Evolutionary conservation across 371 early-diverging fungal genomes (phyloP), one percentile per base, ranked within the genome.

Genomic region (Actinomortierella ambigua): DNA sequence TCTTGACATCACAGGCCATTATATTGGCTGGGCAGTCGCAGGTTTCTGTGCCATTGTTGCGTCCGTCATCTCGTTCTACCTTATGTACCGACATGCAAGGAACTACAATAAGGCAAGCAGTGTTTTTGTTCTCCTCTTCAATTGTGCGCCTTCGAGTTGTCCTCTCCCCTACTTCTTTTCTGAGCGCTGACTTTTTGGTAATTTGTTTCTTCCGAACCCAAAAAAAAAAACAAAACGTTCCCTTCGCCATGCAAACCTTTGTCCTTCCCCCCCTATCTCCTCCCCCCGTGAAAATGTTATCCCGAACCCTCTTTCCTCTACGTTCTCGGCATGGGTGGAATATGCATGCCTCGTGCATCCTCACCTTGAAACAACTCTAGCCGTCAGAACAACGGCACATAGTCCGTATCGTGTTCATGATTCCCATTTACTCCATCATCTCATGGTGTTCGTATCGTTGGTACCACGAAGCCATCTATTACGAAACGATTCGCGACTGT

Each of bases 341-440:
- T 11, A 8, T 5, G 8, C 47, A 15, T 44, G 20, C 13, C 3
- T 18, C 23, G 15, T 15, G 4, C 46, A n/a, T 15, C 15, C 41
- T 49, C 24, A 24, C 2, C 11, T 23, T 24, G 3, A 49, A 23
- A 23, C 20, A 18, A 15, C 8, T 57, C 57, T 44, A 82, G 77
- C 61, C 80, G 17, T 17, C 69, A 59, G 73, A 88, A 55, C 88
- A 88, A 69, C 82, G 88, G 20, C 82, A 84, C 53, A 83, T 89
- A 22, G 82, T 88, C 59, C 80, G 89, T 40, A 87, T 90, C 40
- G 73, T 86, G 18, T 73, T 90, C 18, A 86, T 91, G 84, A 85
- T 90, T 50, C 90, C 92, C 0, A 77, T 91, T 48, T 92, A 91
- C 75, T 65, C 89, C 46, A 60, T 89, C 49, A 79, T 85, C 42